Evolutionary conservation across 106 monocot species (phyloP).

Genomic region (Dendrobium officinale): DNA sequence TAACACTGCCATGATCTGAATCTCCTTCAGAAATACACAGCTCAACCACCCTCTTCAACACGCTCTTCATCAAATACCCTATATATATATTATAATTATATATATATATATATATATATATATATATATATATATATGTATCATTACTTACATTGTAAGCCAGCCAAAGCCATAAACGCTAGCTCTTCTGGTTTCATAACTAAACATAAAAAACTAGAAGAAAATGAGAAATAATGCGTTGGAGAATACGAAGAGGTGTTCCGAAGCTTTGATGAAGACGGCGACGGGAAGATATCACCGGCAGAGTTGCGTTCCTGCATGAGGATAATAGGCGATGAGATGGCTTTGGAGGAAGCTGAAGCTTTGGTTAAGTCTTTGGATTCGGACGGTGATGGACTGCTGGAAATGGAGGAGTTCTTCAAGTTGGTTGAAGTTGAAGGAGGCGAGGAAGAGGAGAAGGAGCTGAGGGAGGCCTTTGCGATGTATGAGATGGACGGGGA

Average conservation of each 20-base stretch:
- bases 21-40: too few relatives aligned
- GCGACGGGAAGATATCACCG: constrained; percentile 48
- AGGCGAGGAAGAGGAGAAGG: constrained; percentile 28
- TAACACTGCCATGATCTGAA: too few relatives aligned
- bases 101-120: too few relatives aligned
- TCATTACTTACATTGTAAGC: too few relatives aligned
- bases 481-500: constrained; percentile 30
- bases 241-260: constrained; percentile 9
- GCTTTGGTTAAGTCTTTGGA: constrained; percentile 19
- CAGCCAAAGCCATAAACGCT: too few relatives aligned
- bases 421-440: constrained; percentile 12
- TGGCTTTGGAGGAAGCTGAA: constrained; percentile 36
- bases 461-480: constrained; percentile 43
- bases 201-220: too few relatives aligned
- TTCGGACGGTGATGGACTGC: constrained; percentile 34
- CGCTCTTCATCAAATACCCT: too few relatives aligned
- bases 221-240: too few relatives aligned
- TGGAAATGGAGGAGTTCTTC: constrained; percentile 12
- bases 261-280: constrained; percentile 33
- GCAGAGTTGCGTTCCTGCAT: constrained; percentile 30
- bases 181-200: too few relatives aligned
- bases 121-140: too few relatives aligned
- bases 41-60: too few relatives aligned
- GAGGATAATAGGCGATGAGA: constrained; percentile 16
- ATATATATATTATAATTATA: too few relatives aligned